Evolutionary conservation across 208 protist genomes (phyloP).

Genomic region (Trypanosoma boissoni): DNA sequence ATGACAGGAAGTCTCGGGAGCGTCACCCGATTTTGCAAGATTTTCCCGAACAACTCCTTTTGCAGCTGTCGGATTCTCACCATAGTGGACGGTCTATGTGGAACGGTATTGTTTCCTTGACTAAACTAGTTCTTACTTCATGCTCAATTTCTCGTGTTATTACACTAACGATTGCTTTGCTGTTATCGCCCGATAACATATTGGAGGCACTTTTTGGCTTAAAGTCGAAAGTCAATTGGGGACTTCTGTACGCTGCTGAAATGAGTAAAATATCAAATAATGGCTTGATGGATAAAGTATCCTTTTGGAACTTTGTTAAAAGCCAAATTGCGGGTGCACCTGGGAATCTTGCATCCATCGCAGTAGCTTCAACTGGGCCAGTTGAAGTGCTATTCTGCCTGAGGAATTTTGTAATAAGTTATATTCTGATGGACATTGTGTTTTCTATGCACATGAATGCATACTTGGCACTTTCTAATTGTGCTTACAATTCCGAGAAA

Average conservation of each 20-base stretch:
- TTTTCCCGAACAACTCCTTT: slow-evolving; percentile 22
- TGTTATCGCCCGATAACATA: slow-evolving; percentile 20
- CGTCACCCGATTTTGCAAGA: not conserved
- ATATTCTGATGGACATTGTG: slow-evolving; percentile 15
- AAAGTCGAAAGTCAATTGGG: slow-evolving; percentile 15
- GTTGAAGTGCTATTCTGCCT: slow-evolving; percentile 20
- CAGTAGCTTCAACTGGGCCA: slow-evolving; percentile 9
- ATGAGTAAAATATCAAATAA: slow-evolving; percentile 2
- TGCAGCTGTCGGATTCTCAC: not conserved
- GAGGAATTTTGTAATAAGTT: slow-evolving; percentile 7
- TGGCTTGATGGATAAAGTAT: not conserved
- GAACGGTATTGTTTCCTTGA: slow-evolving; percentile 16
- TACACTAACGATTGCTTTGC: slow-evolving; percentile 1
- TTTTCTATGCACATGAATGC: slow-evolving; percentile 29
- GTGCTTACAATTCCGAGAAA: slow-evolving; percentile 37
- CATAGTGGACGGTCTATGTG: slow-evolving; percentile 7
- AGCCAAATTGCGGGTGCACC: slow-evolving; percentile 8
- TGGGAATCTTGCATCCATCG: slow-evolving; percentile 10
- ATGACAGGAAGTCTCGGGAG: not conserved
- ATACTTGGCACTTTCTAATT: slow-evolving; percentile 38
- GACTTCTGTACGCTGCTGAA: slow-evolving; percentile 16
- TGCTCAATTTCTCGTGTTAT: slow-evolving; percentile 17
- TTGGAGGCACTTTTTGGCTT: slow-evolving; percentile 3
- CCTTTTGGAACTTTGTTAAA: slow-evolving; percentile 10
- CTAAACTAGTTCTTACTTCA: slow-evolving; percentile 10